Percentiles rank a stretch among this genome's conserved stretches.
phyloP scores from a whole-genome alignment of 2,329 filamentous ascomycete genomes.

The Penicillium sp. region DNA sequence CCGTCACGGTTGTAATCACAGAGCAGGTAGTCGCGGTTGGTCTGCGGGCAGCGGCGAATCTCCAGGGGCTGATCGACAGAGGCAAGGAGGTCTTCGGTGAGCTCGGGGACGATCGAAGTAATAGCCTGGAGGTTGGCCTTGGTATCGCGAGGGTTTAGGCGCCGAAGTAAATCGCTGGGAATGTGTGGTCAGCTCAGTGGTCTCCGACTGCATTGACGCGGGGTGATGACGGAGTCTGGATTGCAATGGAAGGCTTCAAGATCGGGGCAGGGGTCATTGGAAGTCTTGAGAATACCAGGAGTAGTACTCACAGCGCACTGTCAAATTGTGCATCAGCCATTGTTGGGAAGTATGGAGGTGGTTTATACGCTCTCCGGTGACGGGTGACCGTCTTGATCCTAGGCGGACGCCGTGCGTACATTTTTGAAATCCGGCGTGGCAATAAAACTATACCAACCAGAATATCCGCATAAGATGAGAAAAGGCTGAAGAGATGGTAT shows the following conservation, averaged over 20 bases:
- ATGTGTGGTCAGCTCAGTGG: conserved; percentile 29
- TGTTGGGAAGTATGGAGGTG: conserved; percentile 22
- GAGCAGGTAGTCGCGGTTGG: conserved; percentile 91
- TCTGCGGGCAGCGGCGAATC: conserved; percentile 80
- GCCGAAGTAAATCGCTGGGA: conserved; percentile 89
- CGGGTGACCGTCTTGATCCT: conserved; percentile 20
- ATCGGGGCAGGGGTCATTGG: not conserved
- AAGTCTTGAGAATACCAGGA: too few species aligned
- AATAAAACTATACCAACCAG: conserved; percentile 4
- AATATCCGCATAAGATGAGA: not conserved
- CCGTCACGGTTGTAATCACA: conserved; percentile 99
- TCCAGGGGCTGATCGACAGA: conserved; percentile 95
- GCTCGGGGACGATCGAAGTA: conserved; percentile 82
- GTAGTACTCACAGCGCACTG: conserved; percentile 50
- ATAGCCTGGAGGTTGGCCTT: conserved; percentile 84
- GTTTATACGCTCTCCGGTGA: conserved; percentile 21
- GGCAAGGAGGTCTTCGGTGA: conserved; percentile 96
- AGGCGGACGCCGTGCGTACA: conserved; percentile 26
- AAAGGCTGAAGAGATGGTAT: not conserved
- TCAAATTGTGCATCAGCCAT: conserved; percentile 54
- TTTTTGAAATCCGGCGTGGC: conserved; percentile 10
- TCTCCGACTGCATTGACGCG: conserved; percentile 18
- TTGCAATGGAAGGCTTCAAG: not conserved
- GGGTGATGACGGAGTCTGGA: conserved; percentile 23
- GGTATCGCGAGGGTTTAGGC: conserved; percentile 92